Percentiles rank a stretch among this genome's conserved stretches.
These are phyloP conservation scores for Xylaria digitata DNA, from an alignment of 2,329 filamentous ascomycete species.

Conservation along the genomic window DNA sequence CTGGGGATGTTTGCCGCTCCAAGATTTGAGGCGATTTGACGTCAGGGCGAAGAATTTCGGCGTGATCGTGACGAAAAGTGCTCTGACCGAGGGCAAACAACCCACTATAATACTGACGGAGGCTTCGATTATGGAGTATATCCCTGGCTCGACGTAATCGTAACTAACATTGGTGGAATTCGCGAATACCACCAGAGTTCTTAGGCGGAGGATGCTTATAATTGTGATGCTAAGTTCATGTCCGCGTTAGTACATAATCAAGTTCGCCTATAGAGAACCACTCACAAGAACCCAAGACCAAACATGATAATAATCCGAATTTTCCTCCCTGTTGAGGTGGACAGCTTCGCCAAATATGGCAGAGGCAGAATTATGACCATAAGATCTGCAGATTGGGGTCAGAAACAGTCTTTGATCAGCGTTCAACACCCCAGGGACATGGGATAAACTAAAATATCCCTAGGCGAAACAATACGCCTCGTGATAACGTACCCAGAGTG, in stretches of 20 bases:
- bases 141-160: conserved; percentile 49
- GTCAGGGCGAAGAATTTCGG: conserved; percentile 44
- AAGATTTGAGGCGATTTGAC: background rate
- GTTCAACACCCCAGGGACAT: background rate
- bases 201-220: conserved; percentile 15
- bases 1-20: conserved; percentile 6
- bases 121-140: conserved; percentile 52
- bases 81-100: conserved; percentile 51
- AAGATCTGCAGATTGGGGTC: conserved; percentile 38
- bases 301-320: conserved; percentile 52
- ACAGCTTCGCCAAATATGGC: conserved; percentile 46
- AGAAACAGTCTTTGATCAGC: background rate
- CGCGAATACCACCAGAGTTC: conserved; percentile 25
- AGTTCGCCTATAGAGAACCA: background rate
- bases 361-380: conserved; percentile 50
- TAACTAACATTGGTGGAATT: conserved; percentile 39
- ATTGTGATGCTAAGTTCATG: conserved; percentile 30
- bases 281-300: conserved; percentile 51
- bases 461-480: background rate
- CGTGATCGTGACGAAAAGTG: conserved; percentile 46
- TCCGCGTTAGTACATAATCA: conserved; percentile 5
- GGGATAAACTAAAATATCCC: background rate
- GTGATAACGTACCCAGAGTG: conserved; percentile 39
- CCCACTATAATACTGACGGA: conserved; percentile 50
- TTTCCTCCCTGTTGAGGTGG: conserved; percentile 49